Percentiles rank a stretch among this genome's conserved stretches.
These are phyloP conservation scores for Pseudopyrenochaeta lycopersici DNA, from an alignment of 2,329 filamentous ascomycete genomes.

Conservation along the genomic window DNA sequence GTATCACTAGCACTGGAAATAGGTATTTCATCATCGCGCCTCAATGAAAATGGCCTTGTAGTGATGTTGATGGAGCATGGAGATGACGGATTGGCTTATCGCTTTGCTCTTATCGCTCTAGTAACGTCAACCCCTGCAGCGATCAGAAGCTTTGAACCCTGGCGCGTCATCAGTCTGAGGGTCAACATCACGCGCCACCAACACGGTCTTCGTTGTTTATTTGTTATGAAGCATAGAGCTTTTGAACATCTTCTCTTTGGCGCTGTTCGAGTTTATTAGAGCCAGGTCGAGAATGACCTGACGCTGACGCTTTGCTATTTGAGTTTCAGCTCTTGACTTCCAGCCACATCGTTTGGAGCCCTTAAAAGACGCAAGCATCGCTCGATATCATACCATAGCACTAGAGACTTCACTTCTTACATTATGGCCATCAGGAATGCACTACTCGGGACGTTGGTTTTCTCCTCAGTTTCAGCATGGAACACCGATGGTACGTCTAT, in stretches of 20 bases:
- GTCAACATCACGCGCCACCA: not conserved
- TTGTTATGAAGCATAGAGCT: not conserved
- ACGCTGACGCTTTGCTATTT: not conserved
- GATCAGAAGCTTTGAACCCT: slow-evolving; percentile 2
- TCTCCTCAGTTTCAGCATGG: slow-evolving; percentile 32
- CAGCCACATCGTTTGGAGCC: slow-evolving; percentile 3
- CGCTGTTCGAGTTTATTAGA: not conserved
- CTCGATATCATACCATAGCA: not conserved
- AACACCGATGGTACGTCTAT: slow-evolving; percentile 40
- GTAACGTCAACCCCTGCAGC: slow-evolving; percentile 1
- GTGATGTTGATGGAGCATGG: not conserved
- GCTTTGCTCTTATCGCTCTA: slow-evolving; percentile 7
- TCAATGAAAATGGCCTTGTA: not conserved
- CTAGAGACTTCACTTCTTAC: not conserved
- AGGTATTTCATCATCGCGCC: not conserved
- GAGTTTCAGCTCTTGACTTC: not conserved
- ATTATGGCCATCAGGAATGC: not conserved
- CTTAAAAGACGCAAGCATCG: not conserved
- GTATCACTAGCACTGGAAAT: too few species aligned
- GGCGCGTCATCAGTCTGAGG: slow-evolving; percentile 12
- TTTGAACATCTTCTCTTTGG: not conserved
- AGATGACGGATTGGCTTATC: not conserved
- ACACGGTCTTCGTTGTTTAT: not conserved
- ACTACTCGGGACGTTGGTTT: slow-evolving; percentile 17
- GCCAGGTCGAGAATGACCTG: not conserved